Conservation (phyloP, 2,329 filamentous ascomycete species). For the Anthostomella pinea region DNA sequence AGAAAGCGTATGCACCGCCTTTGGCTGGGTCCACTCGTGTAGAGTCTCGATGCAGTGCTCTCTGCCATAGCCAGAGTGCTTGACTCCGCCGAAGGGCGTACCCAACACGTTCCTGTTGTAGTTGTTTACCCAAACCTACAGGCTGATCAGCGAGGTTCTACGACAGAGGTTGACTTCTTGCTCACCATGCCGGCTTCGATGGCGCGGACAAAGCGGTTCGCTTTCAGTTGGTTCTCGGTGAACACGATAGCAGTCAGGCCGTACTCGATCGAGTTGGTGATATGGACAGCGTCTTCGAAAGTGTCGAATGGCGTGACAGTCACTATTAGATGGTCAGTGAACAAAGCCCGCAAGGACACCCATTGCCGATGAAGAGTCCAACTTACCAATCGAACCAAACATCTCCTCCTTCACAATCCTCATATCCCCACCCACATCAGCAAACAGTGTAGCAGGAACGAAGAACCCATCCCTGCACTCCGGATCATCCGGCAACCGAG, state of each 20-base stretch:
- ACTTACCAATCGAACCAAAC: conserved; percentile 56
- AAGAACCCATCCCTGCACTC: conserved; percentile 68
- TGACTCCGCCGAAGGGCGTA: conserved; percentile 21
- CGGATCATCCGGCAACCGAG: conserved; percentile 61
- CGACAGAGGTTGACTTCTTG: not conserved
- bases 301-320: conserved; percentile 38
- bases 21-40: conserved; percentile 7
- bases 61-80: conserved; percentile 20
- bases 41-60: conserved; percentile 16
- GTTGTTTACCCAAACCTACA: conserved; percentile 42
- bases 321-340: conserved; percentile 65
- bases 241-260: conserved; percentile 58
- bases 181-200: conserved; percentile 52
- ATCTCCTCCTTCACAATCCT: conserved; percentile 89
- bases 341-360: conserved; percentile 61
- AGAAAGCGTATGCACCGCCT: conserved; percentile 6
- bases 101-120: conserved; percentile 29
- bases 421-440: conserved; percentile 74
- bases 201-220: conserved; percentile 46
- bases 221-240: conserved; percentile 50
- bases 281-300: conserved; percentile 36
- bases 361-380: conserved; percentile 41
- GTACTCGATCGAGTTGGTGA: conserved; percentile 49
- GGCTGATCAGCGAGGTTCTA: not conserved
- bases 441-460: conserved; percentile 86